Evolutionary conservation across 1,284 basidiomycete species (phyloP).

Genomic region (Irpex sp.): DNA sequence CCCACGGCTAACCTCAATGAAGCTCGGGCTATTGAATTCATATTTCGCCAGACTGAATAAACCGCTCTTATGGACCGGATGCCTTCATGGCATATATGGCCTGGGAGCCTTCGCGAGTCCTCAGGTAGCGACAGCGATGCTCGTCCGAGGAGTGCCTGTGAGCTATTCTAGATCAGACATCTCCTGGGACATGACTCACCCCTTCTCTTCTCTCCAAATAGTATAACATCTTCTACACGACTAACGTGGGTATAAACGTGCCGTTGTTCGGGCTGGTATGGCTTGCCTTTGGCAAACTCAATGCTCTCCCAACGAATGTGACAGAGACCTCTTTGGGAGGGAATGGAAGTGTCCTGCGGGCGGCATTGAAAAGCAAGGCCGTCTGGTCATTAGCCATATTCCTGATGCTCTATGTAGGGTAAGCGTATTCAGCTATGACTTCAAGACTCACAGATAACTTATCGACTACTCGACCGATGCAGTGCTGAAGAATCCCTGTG

Average conservation of each 20-base stretch:
- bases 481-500: slow-evolving; percentile 31
- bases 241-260: slow-evolving; percentile 24
- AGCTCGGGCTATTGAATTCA: slow-evolving; percentile 27
- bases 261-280: slow-evolving; percentile 21
- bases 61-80: slow-evolving; percentile 26
- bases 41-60: slow-evolving; percentile 27
- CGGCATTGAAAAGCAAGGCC: slow-evolving; percentile 20
- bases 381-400: slow-evolving; percentile 30
- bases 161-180: slow-evolving; percentile 1
- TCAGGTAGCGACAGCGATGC: slow-evolving; percentile 26
- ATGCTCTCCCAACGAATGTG: slow-evolving; percentile 18
- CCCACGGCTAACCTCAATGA: neutral
- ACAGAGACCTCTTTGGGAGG: slow-evolving; percentile 5
- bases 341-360: slow-evolving; percentile 9
- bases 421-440: neutral
- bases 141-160: slow-evolving; percentile 24
- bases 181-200: neutral
- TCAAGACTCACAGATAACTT: neutral
- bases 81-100: slow-evolving; percentile 27
- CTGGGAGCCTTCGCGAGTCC: slow-evolving; percentile 28
- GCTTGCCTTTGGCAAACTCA: slow-evolving; percentile 22
- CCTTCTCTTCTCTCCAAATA: slow-evolving; percentile 5
- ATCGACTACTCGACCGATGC: neutral
- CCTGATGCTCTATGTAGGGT: slow-evolving; percentile 29
- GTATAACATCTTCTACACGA: slow-evolving; percentile 26